These are phyloP conservation scores for Blastobotrys serpentis DNA, from an alignment of 1,139 yeast species.

Conservation along the genomic window DNA sequence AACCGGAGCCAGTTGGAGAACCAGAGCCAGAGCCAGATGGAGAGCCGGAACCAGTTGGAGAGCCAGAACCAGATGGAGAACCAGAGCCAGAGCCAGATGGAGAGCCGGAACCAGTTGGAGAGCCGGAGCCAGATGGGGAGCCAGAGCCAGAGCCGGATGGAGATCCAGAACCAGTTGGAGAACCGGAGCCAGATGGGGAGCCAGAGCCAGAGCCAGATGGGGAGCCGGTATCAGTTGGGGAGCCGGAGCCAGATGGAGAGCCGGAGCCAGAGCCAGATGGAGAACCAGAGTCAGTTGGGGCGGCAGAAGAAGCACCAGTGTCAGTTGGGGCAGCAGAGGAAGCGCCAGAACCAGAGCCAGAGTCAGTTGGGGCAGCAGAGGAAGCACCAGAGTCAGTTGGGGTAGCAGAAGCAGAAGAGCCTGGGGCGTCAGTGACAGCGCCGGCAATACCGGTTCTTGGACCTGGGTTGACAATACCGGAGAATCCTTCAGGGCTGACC, in stretches of 20 bases:
- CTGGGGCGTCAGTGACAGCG: conserved; percentile 2
- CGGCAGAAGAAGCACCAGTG: background rate
- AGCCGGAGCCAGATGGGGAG: conserved; percentile 1
- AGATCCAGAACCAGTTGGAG: background rate
- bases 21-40: conserved; percentile 6
- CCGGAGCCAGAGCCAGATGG: background rate
- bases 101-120: conserved; percentile 1
- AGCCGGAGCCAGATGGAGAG: background rate
- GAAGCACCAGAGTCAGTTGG: conserved; percentile 1
- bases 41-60: background rate
- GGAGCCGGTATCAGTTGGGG: background rate
- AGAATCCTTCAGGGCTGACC: background rate
- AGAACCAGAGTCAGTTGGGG: background rate
- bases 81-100: conserved; percentile 6
- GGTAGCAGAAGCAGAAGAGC: conserved; percentile 4
- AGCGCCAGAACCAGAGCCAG: conserved; percentile 1
- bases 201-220: conserved; percentile 3
- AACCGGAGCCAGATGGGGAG: background rate
- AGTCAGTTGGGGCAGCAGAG: background rate
- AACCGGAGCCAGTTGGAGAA: background rate
- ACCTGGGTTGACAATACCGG: conserved; percentile 1
- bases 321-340: background rate
- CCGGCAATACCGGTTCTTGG: conserved; percentile 5
- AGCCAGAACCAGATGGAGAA: conserved; percentile 1
- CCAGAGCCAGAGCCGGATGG: background rate